phyloP scores from a whole-genome alignment of 2,329 filamentous ascomycete genomes.

The Hypomyces rosellus region DNA sequence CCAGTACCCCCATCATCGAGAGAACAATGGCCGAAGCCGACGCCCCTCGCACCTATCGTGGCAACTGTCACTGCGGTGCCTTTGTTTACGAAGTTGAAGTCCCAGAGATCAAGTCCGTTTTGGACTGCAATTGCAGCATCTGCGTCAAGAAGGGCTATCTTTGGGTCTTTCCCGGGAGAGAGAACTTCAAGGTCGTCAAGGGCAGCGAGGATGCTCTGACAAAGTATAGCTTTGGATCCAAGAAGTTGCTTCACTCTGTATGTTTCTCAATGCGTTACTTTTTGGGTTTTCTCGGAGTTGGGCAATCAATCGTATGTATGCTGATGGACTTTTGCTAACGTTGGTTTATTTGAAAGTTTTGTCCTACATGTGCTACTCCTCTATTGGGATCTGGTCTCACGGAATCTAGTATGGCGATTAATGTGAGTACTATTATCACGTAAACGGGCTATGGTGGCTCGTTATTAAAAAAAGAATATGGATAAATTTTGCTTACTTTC shows the following conservation, averaged over 20 bases:
- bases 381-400: slow-evolving; percentile 24
- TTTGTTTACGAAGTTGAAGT: slow-evolving; percentile 46
- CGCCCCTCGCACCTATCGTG: slow-evolving; percentile 39
- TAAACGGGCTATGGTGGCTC: background rate
- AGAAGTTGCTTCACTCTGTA: slow-evolving; percentile 37
- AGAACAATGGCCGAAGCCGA: slow-evolving; percentile 6
- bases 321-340: background rate
- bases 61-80: slow-evolving; percentile 52
- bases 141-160: slow-evolving; percentile 47
- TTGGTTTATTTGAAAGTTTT: slow-evolving; percentile 36
- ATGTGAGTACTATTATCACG: slow-evolving; percentile 9
- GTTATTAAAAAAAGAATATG: too few species aligned
- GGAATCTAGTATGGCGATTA: slow-evolving; percentile 6
- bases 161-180: slow-evolving; percentile 27
- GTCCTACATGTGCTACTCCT: slow-evolving; percentile 42
- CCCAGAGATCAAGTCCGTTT: slow-evolving; percentile 51
- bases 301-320: too few species aligned
- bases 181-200: slow-evolving; percentile 39
- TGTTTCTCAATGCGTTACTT: background rate
- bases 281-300: background rate
- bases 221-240: slow-evolving; percentile 38
- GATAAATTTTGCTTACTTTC: slow-evolving; percentile 4
- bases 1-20: background rate
- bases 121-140: slow-evolving; percentile 62
- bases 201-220: slow-evolving; percentile 35